A percentile compares a stretch with the other conserved stretches of the same genome.
Evolutionary conservation across 2,329 filamentous ascomycete species (phyloP).

Genomic region (Scedosporium boydii): DNA sequence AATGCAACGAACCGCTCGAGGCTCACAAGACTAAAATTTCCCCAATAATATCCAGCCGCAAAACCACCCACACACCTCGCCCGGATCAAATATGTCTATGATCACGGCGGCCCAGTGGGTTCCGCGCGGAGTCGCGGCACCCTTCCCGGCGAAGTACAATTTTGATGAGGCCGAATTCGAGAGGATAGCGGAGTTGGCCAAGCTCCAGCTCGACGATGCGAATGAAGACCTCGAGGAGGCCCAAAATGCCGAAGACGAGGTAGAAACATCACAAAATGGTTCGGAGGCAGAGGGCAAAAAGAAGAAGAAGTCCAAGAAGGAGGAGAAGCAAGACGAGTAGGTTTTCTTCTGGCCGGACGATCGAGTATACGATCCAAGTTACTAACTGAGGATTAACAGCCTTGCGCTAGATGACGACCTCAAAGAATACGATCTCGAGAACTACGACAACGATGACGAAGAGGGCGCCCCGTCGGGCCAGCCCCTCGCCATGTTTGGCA

Average conservation of each 20-base stretch:
- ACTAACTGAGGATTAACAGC: slow-evolving; percentile 1
- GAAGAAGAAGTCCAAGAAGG: slow-evolving; percentile 17
- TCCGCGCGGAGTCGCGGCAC: slow-evolving; percentile 65
- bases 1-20: not conserved
- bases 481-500: slow-evolving; percentile 86
- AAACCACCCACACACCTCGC: not conserved
- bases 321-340: slow-evolving; percentile 15
- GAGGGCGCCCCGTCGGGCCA: slow-evolving; percentile 42
- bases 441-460: slow-evolving; percentile 75
- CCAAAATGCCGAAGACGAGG: slow-evolving; percentile 26
- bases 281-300: slow-evolving; percentile 14
- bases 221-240: slow-evolving; percentile 76
- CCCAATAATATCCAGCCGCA: not conserved
- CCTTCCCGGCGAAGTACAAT: slow-evolving; percentile 65
- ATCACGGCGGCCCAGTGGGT: slow-evolving; percentile 71
- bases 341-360: not conserved
- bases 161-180: slow-evolving; percentile 68
- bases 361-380: not conserved
- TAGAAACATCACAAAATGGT: slow-evolving; percentile 12
- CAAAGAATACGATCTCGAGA: slow-evolving; percentile 90
- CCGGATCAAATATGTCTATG: slow-evolving; percentile 50
- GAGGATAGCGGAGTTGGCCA: slow-evolving; percentile 64
- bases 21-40: not conserved
- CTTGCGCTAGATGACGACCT: slow-evolving; percentile 62
- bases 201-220: slow-evolving; percentile 81